phyloP scores from a whole-genome alignment of 73 alveolate species.

The Halteria grandinella region DNA sequence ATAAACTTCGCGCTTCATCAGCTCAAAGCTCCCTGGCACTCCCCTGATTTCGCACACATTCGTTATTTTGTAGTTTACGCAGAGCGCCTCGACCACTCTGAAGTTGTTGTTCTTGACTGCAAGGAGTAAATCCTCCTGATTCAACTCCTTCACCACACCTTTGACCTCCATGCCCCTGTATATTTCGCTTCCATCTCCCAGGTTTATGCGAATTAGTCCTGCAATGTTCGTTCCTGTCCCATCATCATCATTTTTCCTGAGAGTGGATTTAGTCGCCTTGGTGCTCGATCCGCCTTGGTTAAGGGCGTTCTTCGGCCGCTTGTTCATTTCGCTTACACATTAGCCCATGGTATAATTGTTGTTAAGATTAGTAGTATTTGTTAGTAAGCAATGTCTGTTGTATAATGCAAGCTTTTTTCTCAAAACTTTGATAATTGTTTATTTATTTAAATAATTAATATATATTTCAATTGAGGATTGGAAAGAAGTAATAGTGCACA shows the following conservation, averaged over 20 bases:
- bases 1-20: conserved; percentile 28
- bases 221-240: neutral
- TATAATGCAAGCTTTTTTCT: too few species aligned
- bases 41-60: conserved; percentile 53
- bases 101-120: conserved; percentile 2
- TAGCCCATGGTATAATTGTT: conserved; percentile 21
- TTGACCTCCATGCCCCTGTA: conserved; percentile 34
- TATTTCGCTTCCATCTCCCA: conserved; percentile 6
- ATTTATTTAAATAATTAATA: too few species aligned
- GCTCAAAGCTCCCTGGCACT: conserved; percentile 31
- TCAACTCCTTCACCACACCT: conserved; percentile 15
- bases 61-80: conserved; percentile 19
- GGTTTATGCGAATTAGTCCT: neutral
- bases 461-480: too few species aligned
- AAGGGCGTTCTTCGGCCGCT: conserved; percentile 6
- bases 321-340: neutral
- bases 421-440: too few species aligned
- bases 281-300: too few species aligned
- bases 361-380: neutral
- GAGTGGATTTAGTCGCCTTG: too few species aligned
- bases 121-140: conserved; percentile 23
- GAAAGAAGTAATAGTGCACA: neutral
- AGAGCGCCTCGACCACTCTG: conserved; percentile 19
- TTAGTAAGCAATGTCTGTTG: too few species aligned
- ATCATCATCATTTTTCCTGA: too few species aligned